A percentile compares a stretch with the other conserved stretches of the same genome.
phyloP scores from a whole-genome alignment of 208 protist species.

The Wallacemonas sp. region DNA sequence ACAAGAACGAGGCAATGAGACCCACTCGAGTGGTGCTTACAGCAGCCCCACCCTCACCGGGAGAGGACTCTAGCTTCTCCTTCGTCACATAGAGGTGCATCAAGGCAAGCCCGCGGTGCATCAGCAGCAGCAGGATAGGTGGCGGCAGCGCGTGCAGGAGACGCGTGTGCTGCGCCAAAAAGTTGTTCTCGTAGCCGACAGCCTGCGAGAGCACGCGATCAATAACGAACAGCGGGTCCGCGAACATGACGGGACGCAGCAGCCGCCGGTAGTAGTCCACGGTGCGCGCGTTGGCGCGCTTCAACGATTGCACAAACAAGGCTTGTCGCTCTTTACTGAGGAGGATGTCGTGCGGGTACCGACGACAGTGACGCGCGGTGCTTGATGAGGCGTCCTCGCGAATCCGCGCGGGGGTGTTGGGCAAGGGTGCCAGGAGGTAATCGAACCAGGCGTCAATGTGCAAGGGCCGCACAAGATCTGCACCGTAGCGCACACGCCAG shows the following conservation, averaged over 20 bases:
- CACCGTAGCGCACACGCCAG: not conserved
- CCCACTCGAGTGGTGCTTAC: constrained; percentile 36
- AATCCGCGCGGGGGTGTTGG: constrained; percentile 14
- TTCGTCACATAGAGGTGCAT: constrained; percentile 52
- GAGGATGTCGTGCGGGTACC: constrained; percentile 55
- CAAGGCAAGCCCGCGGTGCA: constrained; percentile 42
- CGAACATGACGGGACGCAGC: constrained; percentile 57
- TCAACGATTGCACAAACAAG: constrained; percentile 66
- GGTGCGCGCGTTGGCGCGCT: constrained; percentile 64
- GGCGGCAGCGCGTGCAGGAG: constrained; percentile 51
- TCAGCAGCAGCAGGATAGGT: constrained; percentile 53
- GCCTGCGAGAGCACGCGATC: constrained; percentile 70
- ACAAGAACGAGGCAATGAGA: constrained; percentile 51
- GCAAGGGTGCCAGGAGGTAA: not conserved
- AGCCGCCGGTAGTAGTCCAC: constrained; percentile 48
- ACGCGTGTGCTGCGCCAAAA: constrained; percentile 60
- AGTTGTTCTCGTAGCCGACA: constrained; percentile 79
- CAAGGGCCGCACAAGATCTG: not conserved
- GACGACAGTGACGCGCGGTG: not conserved
- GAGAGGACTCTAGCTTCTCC: constrained; percentile 28
- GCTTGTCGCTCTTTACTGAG: constrained; percentile 56
- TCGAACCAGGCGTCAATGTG: not conserved
- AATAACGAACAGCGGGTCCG: constrained; percentile 61
- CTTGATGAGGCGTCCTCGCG: not conserved
- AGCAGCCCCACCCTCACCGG: constrained; percentile 21